A percentile compares a stretch with the other conserved stretches of the same genome.
phyloP scores from a whole-genome alignment of 2,329 filamentous ascomycete species.

The Lithohypha guttulata region DNA sequence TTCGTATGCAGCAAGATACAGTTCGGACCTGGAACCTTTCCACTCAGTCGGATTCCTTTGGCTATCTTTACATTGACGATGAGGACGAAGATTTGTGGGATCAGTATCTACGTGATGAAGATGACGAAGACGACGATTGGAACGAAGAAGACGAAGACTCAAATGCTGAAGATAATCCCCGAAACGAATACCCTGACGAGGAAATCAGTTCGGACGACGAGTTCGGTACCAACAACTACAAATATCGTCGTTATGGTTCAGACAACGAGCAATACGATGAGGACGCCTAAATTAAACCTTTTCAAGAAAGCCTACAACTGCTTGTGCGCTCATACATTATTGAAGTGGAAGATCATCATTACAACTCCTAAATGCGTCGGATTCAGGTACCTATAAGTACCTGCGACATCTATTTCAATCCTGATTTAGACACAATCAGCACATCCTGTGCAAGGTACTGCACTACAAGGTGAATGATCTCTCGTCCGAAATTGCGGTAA shows the following conservation, averaged over 20 bases:
- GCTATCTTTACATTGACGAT: constrained; percentile 40
- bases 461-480: background rate
- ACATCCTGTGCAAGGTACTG: background rate
- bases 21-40: constrained; percentile 16
- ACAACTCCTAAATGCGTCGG: background rate
- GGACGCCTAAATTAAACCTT: constrained; percentile 21
- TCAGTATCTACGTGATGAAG: constrained; percentile 43
- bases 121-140: constrained; percentile 43
- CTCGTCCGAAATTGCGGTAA: background rate
- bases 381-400: background rate
- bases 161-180: constrained; percentile 44
- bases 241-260: constrained; percentile 28
- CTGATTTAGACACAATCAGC: background rate
- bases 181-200: constrained; percentile 42
- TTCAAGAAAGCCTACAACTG: too few species aligned
- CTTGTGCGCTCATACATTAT: too few species aligned
- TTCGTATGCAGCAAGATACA: constrained; percentile 35
- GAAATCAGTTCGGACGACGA: constrained; percentile 40
- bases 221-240: constrained; percentile 32
- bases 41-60: constrained; percentile 21
- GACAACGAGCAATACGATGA: constrained; percentile 37
- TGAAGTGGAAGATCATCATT: too few species aligned
- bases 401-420: background rate
- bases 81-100: constrained; percentile 49
- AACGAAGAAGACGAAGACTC: constrained; percentile 53